Base-by-base conservation (phyloP, 106 monocot species). In the Chionographis japonica region DNA sequence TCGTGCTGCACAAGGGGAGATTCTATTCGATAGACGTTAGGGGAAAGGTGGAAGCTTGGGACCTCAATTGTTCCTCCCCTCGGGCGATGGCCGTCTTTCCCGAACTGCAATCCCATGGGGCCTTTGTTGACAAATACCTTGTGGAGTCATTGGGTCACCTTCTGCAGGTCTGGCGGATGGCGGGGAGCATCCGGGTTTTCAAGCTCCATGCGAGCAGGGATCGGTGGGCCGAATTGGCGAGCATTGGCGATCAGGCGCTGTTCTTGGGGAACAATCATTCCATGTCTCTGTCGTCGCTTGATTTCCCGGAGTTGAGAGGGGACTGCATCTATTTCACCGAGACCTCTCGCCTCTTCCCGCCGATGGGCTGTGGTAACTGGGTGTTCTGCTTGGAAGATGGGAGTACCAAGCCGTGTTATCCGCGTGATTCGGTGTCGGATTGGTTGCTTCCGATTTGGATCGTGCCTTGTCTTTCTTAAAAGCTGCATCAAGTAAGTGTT, bases 301-400 rank as follows among this genome's bases (percentile, higher is more conserved):
- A 62, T 2, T 43, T 18, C 12, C 59, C 61, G 8, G 19, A n/a
- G 50, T 17, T 75, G 14, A 59, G 38, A 12, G 55, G 55, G 37
- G 36, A 75, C 35, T 75, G 68, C 55, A 40, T 73, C 56, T 73
- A 73, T 41, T 64, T 64, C 64, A 64, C 73, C 14, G 73, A 73
- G 46, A 10, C 8, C 5, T 46, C 5, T 46, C 8, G 46, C 5
- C 9, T 46, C 46, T 46, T 46, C 9, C 46, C 5, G 46, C 8
- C 46, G 8, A 46, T 6, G 46, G 46, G 46, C 8, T 46, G 46
- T 46, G 46, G 46, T 0, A 46, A 10, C 9, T 46, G 46, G 46
- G 46, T 46, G 46, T 46, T 6, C 9, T 6, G 46, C 46, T 46
- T 46, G 46, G 46, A 46, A 6, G 46, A 46, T 10, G 46, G 46